phyloP scores from a whole-genome alignment of 1,284 basidiomycete species.

The Ceratobasidium papillatum region DNA sequence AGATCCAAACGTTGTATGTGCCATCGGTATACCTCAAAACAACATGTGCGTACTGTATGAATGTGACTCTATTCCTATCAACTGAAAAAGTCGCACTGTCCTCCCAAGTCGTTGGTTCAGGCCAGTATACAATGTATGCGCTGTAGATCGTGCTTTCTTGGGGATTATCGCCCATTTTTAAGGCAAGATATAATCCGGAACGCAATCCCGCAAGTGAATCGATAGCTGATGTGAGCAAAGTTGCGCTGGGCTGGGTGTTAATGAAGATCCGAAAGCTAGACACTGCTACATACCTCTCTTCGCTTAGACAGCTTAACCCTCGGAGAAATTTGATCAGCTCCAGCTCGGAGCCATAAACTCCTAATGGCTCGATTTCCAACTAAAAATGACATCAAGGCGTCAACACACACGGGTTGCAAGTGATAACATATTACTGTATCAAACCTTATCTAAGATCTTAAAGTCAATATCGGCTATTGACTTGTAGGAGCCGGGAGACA shows the following conservation, averaged over 20 bases:
- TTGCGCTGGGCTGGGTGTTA: slow-evolving; percentile 49
- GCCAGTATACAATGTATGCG: slow-evolving; percentile 67
- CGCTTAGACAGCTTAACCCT: neutral
- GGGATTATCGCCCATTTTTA: neutral
- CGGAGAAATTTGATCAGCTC: slow-evolving; percentile 60
- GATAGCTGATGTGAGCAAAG: neutral
- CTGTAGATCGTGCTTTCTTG: neutral
- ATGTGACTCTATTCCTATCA: slow-evolving; percentile 63
- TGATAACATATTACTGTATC: neutral
- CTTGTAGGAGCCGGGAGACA: slow-evolving; percentile 18
- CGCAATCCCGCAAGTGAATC: neutral
- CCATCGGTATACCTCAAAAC: neutral
- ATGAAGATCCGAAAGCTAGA: neutral
- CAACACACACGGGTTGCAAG: neutral
- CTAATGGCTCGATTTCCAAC: slow-evolving; percentile 58
- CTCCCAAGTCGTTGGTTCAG: slow-evolving; percentile 67
- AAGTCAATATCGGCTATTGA: slow-evolving; percentile 56
- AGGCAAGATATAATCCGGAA: slow-evolving; percentile 2
- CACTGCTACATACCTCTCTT: slow-evolving; percentile 39
- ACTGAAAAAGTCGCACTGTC: slow-evolving; percentile 57
- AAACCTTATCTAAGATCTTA: slow-evolving; percentile 50
- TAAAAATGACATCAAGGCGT: slow-evolving; percentile 45
- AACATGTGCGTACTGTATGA: slow-evolving; percentile 64
- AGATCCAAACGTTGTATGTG: too few relatives aligned
- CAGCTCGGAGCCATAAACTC: slow-evolving; percentile 63